phyloP scores from a whole-genome alignment of 257 asterid species.

The Leptodermis oblonga region DNA sequence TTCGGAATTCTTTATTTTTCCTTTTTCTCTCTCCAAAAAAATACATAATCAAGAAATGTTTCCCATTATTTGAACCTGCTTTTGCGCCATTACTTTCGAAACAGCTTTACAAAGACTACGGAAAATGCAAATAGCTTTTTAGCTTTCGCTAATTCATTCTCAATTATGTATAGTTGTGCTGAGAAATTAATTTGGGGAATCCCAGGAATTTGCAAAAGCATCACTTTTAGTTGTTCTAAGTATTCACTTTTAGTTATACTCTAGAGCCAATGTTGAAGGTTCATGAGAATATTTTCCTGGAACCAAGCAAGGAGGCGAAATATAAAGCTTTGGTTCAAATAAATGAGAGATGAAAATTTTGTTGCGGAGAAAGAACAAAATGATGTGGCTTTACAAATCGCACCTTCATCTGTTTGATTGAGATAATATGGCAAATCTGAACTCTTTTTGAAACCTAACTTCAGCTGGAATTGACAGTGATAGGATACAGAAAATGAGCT shows the following conservation, averaged over 20 bases:
- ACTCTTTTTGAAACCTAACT: background rate
- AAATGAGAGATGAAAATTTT: background rate
- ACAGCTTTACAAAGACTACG: background rate
- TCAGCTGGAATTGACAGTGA: background rate
- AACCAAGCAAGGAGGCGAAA: background rate
- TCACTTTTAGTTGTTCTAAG: too few relatives aligned
- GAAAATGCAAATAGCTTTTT: background rate
- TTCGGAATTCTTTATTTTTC: too few relatives aligned
- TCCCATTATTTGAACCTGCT: background rate
- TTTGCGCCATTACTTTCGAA: background rate
- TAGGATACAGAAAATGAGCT: background rate
- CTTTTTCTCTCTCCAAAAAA: too few relatives aligned
- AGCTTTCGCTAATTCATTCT: too few relatives aligned
- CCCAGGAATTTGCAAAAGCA: too few relatives aligned
- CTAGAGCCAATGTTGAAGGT: too few relatives aligned
- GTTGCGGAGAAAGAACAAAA: background rate
- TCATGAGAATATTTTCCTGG: background rate
- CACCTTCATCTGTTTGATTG: background rate
- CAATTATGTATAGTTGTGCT: too few relatives aligned
- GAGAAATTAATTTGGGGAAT: too few relatives aligned
- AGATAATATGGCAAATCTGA: background rate
- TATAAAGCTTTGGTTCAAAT: background rate
- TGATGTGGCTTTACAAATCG: background rate
- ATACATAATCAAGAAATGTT: background rate
- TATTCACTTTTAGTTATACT: too few relatives aligned